Base-by-base conservation (phyloP, 139 green algal genomes). In the Chlorella sp. region DNA sequence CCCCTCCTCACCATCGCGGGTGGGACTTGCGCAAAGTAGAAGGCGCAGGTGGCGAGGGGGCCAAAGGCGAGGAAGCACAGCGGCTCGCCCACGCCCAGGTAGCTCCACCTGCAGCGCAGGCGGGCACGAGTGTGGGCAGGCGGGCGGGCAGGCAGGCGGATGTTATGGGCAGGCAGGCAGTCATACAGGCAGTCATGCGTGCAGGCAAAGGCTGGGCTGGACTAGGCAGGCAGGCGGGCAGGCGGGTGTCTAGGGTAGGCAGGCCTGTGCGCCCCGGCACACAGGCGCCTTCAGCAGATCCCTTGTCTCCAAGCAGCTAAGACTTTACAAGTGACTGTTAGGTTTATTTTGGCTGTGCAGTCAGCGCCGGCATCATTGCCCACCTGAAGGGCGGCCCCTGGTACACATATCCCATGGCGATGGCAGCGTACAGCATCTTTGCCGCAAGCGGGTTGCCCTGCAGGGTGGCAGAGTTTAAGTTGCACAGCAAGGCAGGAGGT, bases 11-110 rank as follows among this genome's bases (percentile, higher is more conserved):
- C 39, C n/a, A 64, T 86, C 15, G 82, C 64, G 22, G 69, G 76
- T 39, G 83, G 60, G 64, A 94, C 92, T 71, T 97, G 91, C 15
- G 95, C 93, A 19, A 99, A 92, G 92, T 97, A 99, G 93, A 99
- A 99, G 22, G 98, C 98, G 39, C 90, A 92, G 11, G 96, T 98
- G 66, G 98, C 97, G 1, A 98, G 91, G 21, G 97, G 97, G 0
- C 98, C 98, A 89, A 99, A 99, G 1, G 98, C 96, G 11, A 97
- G 12, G 91, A 99, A 99, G 93, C 97, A 99, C 28, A 99, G 93
- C 7, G 98, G 97, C 94, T 99, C 98, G 0, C 98, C 98, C 9
- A 99, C 91, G 3, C 98, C 98, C 91, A 98, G 98, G 93, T 99
- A 99, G 81, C 95, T 98, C 86, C 90, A 92, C 83, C 83, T 87